A percentile compares a stretch with the other conserved stretches of the same genome.
These are phyloP conservation scores for Myxozyma mucilagina DNA, from an alignment of 805 yeast species.

Conservation along the genomic window DNA sequence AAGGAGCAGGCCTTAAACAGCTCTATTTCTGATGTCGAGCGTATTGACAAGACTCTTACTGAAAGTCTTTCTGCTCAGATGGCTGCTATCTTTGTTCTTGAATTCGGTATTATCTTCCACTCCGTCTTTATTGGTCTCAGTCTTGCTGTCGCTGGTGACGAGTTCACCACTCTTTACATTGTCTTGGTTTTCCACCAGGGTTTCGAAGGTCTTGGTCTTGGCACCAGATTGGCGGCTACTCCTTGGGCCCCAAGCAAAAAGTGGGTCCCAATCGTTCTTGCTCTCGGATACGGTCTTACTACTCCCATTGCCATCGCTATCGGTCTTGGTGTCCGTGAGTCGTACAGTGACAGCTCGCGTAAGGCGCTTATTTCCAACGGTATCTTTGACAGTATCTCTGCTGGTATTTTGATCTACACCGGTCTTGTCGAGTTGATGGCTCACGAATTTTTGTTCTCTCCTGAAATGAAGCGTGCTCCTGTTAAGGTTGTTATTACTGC, in stretches of 20 bases:
- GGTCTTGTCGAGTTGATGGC: constrained; percentile 76
- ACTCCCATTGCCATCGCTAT: constrained; percentile 75
- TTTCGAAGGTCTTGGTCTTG: constrained; percentile 79
- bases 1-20: not conserved
- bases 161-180: constrained; percentile 67
- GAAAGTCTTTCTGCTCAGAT: constrained; percentile 34
- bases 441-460: constrained; percentile 62
- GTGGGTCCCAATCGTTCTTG: constrained; percentile 55
- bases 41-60: not conserved
- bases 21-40: constrained; percentile 13
- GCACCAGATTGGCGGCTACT: constrained; percentile 64
- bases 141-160: constrained; percentile 74
- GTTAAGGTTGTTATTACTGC: constrained; percentile 13
- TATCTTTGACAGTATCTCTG: constrained; percentile 65
- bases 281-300: constrained; percentile 54
- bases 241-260: constrained; percentile 52
- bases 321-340: constrained; percentile 66
- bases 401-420: constrained; percentile 71
- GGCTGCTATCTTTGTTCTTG: constrained; percentile 57
- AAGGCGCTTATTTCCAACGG: constrained; percentile 61
- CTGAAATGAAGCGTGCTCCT: constrained; percentile 33
- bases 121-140: constrained; percentile 80
- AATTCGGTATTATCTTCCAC: constrained; percentile 80
- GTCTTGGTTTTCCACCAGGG: constrained; percentile 58
- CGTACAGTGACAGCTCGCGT: constrained; percentile 43